Conservation (phyloP, 257 asterid species). For the Nicotiana sylvestris region DNA sequence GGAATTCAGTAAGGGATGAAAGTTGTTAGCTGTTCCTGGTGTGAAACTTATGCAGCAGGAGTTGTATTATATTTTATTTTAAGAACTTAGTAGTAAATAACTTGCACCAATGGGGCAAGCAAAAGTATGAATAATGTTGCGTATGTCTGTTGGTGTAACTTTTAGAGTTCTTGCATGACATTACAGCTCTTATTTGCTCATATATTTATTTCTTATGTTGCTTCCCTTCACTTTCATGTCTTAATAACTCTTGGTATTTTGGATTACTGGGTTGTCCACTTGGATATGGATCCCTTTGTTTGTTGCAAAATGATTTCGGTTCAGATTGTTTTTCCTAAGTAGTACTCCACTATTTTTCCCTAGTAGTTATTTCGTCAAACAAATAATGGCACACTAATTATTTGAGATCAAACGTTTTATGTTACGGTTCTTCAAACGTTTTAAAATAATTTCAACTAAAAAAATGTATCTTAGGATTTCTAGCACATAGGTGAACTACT, state of each 20-base stretch:
- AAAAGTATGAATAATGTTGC: background rate
- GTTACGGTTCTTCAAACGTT: background rate
- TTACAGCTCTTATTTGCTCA: too few species aligned
- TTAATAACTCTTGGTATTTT: background rate
- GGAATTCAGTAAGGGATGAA: conserved; percentile 22
- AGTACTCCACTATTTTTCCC: background rate
- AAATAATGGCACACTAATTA: background rate
- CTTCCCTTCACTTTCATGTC: background rate
- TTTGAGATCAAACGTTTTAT: background rate
- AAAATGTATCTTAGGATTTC: too few species aligned
- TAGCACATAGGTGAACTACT: too few species aligned
- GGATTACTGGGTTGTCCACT: background rate
- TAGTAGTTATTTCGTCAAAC: background rate
- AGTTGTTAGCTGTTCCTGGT: too few species aligned
- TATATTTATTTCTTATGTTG: background rate
- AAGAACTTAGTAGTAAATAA: background rate
- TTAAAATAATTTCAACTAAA: background rate
- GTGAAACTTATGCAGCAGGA: background rate
- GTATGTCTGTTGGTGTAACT: background rate
- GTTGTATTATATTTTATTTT: background rate
- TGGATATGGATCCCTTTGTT: background rate
- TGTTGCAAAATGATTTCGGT: background rate
- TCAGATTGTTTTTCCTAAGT: background rate
- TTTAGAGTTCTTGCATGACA: background rate
- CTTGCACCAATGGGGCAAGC: background rate